Evolutionary conservation across 768 basidiomycete species (phyloP).

Genomic region (Arthromyces matolae): DNA sequence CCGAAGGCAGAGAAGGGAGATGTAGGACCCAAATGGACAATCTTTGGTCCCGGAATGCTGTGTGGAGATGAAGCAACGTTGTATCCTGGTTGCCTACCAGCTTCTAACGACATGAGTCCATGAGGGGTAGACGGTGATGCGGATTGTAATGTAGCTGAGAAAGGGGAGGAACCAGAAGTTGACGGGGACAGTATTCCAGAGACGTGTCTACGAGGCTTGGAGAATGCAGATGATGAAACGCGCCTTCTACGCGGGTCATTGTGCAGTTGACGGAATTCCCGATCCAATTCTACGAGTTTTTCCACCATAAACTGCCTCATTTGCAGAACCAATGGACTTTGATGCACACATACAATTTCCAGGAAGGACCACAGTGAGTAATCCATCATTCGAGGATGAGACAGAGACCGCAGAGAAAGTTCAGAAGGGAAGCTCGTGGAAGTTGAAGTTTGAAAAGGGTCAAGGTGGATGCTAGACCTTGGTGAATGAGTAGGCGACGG

Average conservation of each 20-base stretch:
- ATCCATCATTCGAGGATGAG: conserved; percentile 58
- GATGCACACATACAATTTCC: conserved; percentile 59
- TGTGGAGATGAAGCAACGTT: conserved; percentile 34
- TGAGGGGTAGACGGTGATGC: conserved; percentile 22
- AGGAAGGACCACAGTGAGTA: conserved; percentile 72
- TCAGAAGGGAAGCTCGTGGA: conserved; percentile 23
- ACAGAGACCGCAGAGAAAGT: conserved; percentile 21
- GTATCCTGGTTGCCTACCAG: conserved; percentile 39
- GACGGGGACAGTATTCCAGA: conserved; percentile 44
- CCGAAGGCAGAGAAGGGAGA: conserved; percentile 33
- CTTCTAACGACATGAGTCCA: conserved; percentile 15
- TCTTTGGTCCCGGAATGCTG: conserved; percentile 40
- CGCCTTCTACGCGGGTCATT: conserved; percentile 32
- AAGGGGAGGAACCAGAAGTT: conserved; percentile 47
- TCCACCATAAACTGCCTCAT: conserved; percentile 65
- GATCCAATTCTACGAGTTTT: conserved; percentile 52
- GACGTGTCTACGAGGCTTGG: conserved; percentile 48
- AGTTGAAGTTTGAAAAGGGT: conserved; percentile 25
- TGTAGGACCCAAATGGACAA: conserved; percentile 60
- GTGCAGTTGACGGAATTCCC: conserved; percentile 39
- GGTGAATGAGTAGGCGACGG: conserved; percentile 55
- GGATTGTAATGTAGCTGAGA: conserved; percentile 31
- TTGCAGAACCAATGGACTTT: conserved; percentile 61
- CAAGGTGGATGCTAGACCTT: conserved; percentile 39
- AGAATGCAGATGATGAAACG: conserved; percentile 50